A percentile compares a stretch with the other conserved stretches of the same genome.
Evolutionary conservation across 768 basidiomycete genomes (phyloP).

Genomic region (Asterophora parasitica): DNA sequence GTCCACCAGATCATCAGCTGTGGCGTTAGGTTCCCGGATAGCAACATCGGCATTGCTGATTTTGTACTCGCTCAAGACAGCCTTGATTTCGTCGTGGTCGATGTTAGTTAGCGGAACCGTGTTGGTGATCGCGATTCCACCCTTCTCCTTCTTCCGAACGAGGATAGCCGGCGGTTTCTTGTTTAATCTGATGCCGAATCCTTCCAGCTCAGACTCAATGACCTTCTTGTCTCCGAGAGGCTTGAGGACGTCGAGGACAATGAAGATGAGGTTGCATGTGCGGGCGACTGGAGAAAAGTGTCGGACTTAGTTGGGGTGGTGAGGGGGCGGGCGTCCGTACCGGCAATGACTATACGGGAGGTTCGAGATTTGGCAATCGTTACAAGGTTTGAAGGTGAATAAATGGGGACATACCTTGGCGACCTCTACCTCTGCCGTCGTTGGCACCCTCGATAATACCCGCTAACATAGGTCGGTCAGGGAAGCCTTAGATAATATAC

Average conservation of each 20-base stretch:
- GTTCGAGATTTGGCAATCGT: background rate
- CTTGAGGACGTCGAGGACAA: conserved; percentile 96
- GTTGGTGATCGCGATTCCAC: conserved; percentile 91
- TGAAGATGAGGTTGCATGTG: conserved; percentile 98
- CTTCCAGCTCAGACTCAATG: conserved; percentile 91
- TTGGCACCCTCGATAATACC: conserved; percentile 99
- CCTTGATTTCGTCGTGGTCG: conserved; percentile 94
- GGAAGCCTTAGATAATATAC: background rate
- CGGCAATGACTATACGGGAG: conserved; percentile 59
- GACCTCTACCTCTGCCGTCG: conserved; percentile 93
- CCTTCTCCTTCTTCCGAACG: conserved; percentile 85
- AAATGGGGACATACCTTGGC: conserved; percentile 60
- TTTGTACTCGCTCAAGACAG: conserved; percentile 88
- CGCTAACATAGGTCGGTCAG: conserved; percentile 38
- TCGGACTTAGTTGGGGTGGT: conserved; percentile 11
- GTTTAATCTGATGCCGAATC: conserved; percentile 96
- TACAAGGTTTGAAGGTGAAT: conserved; percentile 12
- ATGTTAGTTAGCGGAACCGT: conserved; percentile 95
- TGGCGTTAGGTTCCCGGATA: conserved; percentile 88
- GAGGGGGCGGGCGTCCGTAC: conserved; percentile 36
- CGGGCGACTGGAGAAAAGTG: conserved; percentile 68
- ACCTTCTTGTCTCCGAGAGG: conserved; percentile 93
- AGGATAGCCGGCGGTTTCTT: conserved; percentile 87
- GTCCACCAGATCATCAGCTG: conserved; percentile 94
- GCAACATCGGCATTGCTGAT: conserved; percentile 87